phyloP scores from a whole-genome alignment of 768 basidiomycete genomes.

The Mycena vitilis region DNA sequence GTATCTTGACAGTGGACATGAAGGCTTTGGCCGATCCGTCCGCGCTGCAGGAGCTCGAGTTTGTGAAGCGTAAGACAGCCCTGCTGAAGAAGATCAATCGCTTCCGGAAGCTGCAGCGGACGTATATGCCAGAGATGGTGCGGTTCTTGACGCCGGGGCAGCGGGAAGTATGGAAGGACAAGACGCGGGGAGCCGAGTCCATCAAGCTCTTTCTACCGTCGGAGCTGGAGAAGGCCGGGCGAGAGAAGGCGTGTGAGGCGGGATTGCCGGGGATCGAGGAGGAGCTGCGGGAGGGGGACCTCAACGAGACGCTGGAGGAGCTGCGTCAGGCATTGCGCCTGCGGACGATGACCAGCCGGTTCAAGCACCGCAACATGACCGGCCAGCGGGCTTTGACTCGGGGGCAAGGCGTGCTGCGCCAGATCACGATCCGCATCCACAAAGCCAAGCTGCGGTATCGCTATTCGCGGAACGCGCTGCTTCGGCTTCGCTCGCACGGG shows the following conservation, averaged over 20 bases:
- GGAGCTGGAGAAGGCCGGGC: neutral
- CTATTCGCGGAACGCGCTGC: neutral
- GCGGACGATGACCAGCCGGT: neutral
- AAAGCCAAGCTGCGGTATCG: constrained; percentile 7
- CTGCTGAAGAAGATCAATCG: neutral
- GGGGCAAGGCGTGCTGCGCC: constrained; percentile 9
- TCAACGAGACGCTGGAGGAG: constrained; percentile 11
- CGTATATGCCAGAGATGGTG: constrained; percentile 4
- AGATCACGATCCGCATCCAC: constrained; percentile 5
- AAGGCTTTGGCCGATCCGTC: neutral
- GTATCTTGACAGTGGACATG: neutral
- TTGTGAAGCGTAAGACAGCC: neutral
- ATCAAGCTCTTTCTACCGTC: constrained; percentile 15
- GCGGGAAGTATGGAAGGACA: neutral
- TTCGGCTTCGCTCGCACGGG: constrained; percentile 5
- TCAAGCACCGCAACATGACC: neutral
- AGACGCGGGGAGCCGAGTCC: neutral
- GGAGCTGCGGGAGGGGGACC: constrained; percentile 6
- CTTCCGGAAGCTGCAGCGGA: constrained; percentile 6
- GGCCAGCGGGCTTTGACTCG: constrained; percentile 11
- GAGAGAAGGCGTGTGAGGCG: neutral
- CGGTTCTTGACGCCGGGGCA: neutral
- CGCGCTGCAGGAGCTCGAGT: neutral
- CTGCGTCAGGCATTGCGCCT: neutral
- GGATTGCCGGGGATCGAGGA: constrained; percentile 14